These are phyloP conservation scores for Typha latifolia DNA, from an alignment of 176 grass and related monocot species.

Conservation along the genomic window DNA sequence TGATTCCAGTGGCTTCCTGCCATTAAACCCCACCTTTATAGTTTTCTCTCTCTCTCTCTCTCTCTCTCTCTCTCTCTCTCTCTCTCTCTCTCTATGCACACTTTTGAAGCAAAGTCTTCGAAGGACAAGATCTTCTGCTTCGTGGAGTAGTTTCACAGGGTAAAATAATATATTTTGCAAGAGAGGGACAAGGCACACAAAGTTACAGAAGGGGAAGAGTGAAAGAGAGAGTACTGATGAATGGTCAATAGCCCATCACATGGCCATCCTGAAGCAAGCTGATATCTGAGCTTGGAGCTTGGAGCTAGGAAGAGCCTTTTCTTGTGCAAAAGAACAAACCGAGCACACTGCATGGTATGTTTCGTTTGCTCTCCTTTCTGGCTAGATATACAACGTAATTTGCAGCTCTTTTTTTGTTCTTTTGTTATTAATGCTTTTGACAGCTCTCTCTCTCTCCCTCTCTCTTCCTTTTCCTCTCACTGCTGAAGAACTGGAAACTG, in stretches of 20 bases:
- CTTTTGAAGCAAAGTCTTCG: not conserved
- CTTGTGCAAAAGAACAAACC: not conserved
- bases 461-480: not conserved
- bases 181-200: not conserved
- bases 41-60: not conserved
- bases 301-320: constrained; percentile 1
- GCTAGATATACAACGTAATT: too few relatives aligned
- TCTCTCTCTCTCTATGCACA: not conserved
- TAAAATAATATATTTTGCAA: constrained; percentile 1
- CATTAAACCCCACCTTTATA: constrained; percentile 5
- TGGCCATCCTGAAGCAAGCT: not conserved
- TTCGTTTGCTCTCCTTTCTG: too few relatives aligned
- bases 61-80: not conserved
- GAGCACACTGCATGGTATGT: not conserved
- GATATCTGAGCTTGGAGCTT: constrained; percentile 14
- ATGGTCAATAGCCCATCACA: constrained; percentile 28
- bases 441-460: not conserved
- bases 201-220: not conserved
- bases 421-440: not conserved
- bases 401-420: not conserved
- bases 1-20: constrained; percentile 12
- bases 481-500: not conserved
- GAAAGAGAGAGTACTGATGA: constrained; percentile 11
- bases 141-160: constrained; percentile 6
- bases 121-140: constrained; percentile 8